phyloP scores from a whole-genome alignment of 2,329 filamentous ascomycete species.

The Monilinia laxa region DNA sequence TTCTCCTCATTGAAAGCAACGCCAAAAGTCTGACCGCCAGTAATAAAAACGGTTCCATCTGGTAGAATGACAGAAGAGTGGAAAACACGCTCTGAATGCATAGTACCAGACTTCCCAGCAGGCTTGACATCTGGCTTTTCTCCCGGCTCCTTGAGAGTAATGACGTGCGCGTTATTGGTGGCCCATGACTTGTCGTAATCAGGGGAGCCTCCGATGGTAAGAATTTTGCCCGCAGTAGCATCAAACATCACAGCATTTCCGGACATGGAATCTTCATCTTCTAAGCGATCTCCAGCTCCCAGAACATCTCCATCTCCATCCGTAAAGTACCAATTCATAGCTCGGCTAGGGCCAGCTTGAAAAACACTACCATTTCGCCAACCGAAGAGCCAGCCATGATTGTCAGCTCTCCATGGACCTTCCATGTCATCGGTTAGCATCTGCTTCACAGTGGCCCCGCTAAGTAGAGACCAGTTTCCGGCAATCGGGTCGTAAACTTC shows the following conservation, averaged over 20 bases:
- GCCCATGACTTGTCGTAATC: slow-evolving; percentile 7
- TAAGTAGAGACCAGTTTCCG: slow-evolving; percentile 7
- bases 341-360: slow-evolving; percentile 13
- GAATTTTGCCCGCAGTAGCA: slow-evolving; percentile 4
- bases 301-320: slow-evolving; percentile 1
- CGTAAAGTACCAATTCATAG: slow-evolving; percentile 18
- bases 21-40: slow-evolving; percentile 9
- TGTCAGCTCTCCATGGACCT: slow-evolving; percentile 14
- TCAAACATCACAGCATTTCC: slow-evolving; percentile 18
- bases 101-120: background rate
- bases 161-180: slow-evolving; percentile 3
- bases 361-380: slow-evolving; percentile 14
- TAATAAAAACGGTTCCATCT: slow-evolving; percentile 11
- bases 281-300: background rate
- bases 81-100: slow-evolving; percentile 15
- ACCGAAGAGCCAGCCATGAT: slow-evolving; percentile 14
- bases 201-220: slow-evolving; percentile 8
- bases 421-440: slow-evolving; percentile 15
- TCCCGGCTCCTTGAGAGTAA: slow-evolving; percentile 1
- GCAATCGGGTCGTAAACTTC: slow-evolving; percentile 4
- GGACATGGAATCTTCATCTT: slow-evolving; percentile 11
- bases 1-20: slow-evolving; percentile 15
- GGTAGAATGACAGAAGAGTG: slow-evolving; percentile 8
- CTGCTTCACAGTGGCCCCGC: background rate
- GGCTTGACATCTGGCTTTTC: background rate